Percentiles rank a stretch among this genome's conserved stretches.
phyloP scores from a whole-genome alignment of 768 basidiomycete species.

The Leccinum barrowsii region DNA sequence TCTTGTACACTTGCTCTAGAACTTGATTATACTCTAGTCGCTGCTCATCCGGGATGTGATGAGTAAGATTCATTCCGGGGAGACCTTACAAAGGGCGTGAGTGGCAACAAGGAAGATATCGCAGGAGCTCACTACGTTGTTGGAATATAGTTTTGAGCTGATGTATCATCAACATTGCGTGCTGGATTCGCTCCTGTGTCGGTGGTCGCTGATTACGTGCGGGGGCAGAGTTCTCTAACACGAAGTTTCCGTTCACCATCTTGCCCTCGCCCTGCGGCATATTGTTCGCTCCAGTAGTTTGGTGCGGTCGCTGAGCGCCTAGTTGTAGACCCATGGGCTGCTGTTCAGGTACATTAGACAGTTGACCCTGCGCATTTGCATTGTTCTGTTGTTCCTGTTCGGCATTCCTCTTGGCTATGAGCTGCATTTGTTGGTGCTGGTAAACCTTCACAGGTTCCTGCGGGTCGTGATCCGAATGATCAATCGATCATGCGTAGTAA shows the following conservation, averaged over 20 bases:
- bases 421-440: constrained; percentile 22
- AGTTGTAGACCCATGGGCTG: constrained; percentile 7
- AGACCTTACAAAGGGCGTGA: constrained; percentile 31
- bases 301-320: constrained; percentile 16
- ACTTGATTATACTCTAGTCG: constrained; percentile 47
- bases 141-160: constrained; percentile 35
- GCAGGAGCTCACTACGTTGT: constrained; percentile 26
- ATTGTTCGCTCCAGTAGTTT: constrained; percentile 7
- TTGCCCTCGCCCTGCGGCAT: constrained; percentile 19
- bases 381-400: constrained; percentile 24
- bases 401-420: constrained; percentile 16
- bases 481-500: not conserved
- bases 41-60: constrained; percentile 51
- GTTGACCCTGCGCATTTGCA: constrained; percentile 15
- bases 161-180: constrained; percentile 25
- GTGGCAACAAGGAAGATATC: constrained; percentile 8
- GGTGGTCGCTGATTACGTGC: constrained; percentile 11
- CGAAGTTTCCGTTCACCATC: constrained; percentile 11
- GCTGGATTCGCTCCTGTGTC: constrained; percentile 34
- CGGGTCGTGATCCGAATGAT: not conserved
- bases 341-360: constrained; percentile 23
- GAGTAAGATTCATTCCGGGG: constrained; percentile 24
- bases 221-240: not conserved
- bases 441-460: constrained; percentile 25
- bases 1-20: constrained; percentile 48